phyloP scores from a whole-genome alignment of 148 eudicot genomes.

The Dianthus caryophyllus region DNA sequence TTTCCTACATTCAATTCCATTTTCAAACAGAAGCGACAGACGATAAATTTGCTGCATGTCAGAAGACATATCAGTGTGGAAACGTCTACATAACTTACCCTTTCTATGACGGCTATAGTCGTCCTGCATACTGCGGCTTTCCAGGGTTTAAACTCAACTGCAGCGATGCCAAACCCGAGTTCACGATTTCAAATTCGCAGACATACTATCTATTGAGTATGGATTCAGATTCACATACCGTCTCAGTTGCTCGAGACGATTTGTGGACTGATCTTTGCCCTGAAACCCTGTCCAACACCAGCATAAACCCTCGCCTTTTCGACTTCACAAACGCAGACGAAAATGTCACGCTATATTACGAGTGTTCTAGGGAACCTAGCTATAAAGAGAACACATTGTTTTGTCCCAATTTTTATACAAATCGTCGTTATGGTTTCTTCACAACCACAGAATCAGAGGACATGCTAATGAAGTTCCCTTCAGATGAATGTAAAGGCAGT shows the following conservation, averaged over 20 bases:
- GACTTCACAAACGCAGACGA: constrained; percentile 3
- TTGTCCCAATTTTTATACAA: background rate
- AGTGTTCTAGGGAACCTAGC: constrained; percentile 14
- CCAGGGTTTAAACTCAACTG: constrained; percentile 44
- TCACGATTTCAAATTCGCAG: background rate
- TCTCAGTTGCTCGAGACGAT: constrained; percentile 6
- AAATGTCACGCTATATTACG: constrained; percentile 34
- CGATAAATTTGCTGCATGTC: constrained; percentile 29
- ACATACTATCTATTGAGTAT: constrained; percentile 27
- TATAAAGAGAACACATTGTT: background rate
- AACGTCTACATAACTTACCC: constrained; percentile 41
- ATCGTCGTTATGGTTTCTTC: background rate
- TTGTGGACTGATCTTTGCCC: constrained; percentile 27
- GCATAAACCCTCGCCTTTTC: constrained; percentile 30
- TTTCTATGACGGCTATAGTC: constrained; percentile 34
- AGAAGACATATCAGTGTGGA: constrained; percentile 28
- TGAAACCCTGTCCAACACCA: background rate
- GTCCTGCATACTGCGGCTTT: constrained; percentile 48
- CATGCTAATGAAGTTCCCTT: background rate
- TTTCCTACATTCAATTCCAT: constrained; percentile 8
- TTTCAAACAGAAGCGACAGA: constrained; percentile 5
- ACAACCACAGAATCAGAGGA: background rate
- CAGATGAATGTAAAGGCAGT: constrained; percentile 2
- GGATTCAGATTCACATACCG: constrained; percentile 1
- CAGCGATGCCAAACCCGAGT: constrained; percentile 17